Evolutionary conservation across 768 basidiomycete genomes (phyloP).

Genomic region (Infundibulicybe gibba): DNA sequence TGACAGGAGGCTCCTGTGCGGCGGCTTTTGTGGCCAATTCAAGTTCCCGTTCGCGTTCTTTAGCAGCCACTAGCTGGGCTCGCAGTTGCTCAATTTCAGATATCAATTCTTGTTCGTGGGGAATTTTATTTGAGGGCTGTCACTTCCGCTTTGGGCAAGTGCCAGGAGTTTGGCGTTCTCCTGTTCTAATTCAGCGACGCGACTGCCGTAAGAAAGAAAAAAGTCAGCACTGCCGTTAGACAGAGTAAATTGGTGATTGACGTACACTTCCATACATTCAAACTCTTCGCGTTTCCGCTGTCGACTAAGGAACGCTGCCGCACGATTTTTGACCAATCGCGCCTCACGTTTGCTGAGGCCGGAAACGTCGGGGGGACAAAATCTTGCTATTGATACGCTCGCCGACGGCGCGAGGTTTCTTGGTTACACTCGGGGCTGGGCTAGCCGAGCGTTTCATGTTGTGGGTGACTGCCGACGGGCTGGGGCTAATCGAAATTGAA

Average conservation of each 20-base stretch:
- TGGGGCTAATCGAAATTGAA: constrained; percentile 29
- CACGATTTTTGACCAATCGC: constrained; percentile 87
- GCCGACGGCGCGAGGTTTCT: constrained; percentile 40
- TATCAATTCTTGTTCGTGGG: constrained; percentile 34
- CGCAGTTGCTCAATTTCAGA: constrained; percentile 67
- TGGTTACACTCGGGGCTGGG: constrained; percentile 31
- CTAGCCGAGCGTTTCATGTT: constrained; percentile 43
- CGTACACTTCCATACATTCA: constrained; percentile 87
- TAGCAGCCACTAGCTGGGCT: constrained; percentile 57
- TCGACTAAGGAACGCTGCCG: constrained; percentile 87
- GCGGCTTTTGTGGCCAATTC: constrained; percentile 46
- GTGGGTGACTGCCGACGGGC: constrained; percentile 18
- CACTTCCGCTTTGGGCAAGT: constrained; percentile 44
- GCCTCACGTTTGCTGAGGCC: constrained; percentile 90
- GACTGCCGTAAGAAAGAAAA: constrained; percentile 42
- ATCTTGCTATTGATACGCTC: constrained; percentile 68
- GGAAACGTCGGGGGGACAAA: constrained; percentile 87
- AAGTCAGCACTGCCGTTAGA: constrained; percentile 3
- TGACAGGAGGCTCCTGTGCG: constrained; percentile 35
- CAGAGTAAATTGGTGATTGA: constrained; percentile 22
- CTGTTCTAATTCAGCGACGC: constrained; percentile 79
- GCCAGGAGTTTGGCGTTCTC: constrained; percentile 74
- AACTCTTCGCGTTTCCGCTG: constrained; percentile 93
- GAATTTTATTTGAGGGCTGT: constrained; percentile 15
- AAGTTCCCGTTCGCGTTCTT: constrained; percentile 67